Evolutionary conservation across 2,329 filamentous ascomycete species (phyloP).

Genomic region (Cordyceps militaris): DNA sequence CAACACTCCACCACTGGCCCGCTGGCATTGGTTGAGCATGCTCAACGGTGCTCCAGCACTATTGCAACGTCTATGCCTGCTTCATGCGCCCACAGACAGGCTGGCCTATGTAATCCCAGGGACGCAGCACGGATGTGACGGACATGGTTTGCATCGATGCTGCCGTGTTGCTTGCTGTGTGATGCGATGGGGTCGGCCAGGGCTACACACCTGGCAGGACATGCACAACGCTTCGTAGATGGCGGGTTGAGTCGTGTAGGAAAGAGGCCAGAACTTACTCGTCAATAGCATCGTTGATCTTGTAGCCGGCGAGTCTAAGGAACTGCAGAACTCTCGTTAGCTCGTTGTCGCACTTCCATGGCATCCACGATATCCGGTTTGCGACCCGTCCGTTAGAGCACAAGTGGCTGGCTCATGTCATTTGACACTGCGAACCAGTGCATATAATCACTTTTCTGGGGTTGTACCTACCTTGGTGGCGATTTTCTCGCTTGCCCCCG

Average conservation of each 20-base stretch:
- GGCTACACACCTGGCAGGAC: background rate
- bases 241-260: background rate
- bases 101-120: background rate
- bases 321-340: constrained; percentile 28
- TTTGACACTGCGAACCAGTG: background rate
- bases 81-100: background rate
- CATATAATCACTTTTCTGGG: background rate
- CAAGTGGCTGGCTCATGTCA: background rate
- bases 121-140: constrained; percentile 2
- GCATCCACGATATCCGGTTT: background rate
- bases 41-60: constrained; percentile 1
- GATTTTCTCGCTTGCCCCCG: constrained; percentile 36
- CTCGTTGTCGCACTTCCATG: background rate
- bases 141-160: background rate
- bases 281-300: constrained; percentile 48
- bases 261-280: constrained; percentile 39
- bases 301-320: constrained; percentile 42
- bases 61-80: background rate
- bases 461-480: constrained; percentile 37
- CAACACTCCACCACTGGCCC: constrained; percentile 26
- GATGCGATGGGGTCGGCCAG: background rate
- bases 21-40: constrained; percentile 12
- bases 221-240: background rate
- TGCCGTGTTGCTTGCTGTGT: background rate
- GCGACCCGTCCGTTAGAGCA: background rate